Evolutionary conservation across 495 filamentous ascomycete genomes (phyloP).

Genomic region (Xylaria curta): DNA sequence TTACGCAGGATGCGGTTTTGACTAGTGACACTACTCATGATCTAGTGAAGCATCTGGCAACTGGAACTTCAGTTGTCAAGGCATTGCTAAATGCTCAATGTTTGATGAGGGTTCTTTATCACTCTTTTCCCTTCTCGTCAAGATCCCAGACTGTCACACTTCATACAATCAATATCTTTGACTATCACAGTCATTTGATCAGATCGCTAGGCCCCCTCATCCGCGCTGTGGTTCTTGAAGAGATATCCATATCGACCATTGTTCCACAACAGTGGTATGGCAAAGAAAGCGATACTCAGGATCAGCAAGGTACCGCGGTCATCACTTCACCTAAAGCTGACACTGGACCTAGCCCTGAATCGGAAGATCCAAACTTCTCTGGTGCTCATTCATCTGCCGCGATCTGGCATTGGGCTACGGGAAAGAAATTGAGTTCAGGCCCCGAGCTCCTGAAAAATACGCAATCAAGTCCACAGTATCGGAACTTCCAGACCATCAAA

Average conservation of each 20-base stretch:
- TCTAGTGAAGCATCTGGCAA: conserved; percentile 48
- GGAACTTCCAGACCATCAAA: conserved; percentile 78
- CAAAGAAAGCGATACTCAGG: conserved; percentile 30
- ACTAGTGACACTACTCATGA: conserved; percentile 40
- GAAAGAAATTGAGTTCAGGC: conserved; percentile 14
- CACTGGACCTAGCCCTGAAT: conserved; percentile 20
- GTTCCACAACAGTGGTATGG: conserved; percentile 53
- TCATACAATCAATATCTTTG: conserved; percentile 77
- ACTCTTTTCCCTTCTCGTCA: conserved; percentile 72
- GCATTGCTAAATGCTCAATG: conserved; percentile 76
- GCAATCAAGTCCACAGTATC: conserved; percentile 58
- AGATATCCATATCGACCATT: conserved; percentile 66
- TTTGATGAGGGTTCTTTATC: conserved; percentile 72
- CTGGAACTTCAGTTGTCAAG: conserved; percentile 78
- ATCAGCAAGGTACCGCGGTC: conserved; percentile 26
- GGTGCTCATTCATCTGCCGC: conserved; percentile 30
- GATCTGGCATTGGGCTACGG: conserved; percentile 34
- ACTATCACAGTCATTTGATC: conserved; percentile 74
- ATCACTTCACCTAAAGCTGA: conserved; percentile 19
- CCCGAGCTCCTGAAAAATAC: conserved; percentile 45
- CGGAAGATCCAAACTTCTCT: conserved; percentile 34
- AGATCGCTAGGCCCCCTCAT: conserved; percentile 76
- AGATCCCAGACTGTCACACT: conserved; percentile 52
- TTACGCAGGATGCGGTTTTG: conserved; percentile 41
- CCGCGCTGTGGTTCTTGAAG: conserved; percentile 81